Conservation (phyloP, 2,329 filamentous ascomycete species). For the Ophiocordyceps unilateralis region DNA sequence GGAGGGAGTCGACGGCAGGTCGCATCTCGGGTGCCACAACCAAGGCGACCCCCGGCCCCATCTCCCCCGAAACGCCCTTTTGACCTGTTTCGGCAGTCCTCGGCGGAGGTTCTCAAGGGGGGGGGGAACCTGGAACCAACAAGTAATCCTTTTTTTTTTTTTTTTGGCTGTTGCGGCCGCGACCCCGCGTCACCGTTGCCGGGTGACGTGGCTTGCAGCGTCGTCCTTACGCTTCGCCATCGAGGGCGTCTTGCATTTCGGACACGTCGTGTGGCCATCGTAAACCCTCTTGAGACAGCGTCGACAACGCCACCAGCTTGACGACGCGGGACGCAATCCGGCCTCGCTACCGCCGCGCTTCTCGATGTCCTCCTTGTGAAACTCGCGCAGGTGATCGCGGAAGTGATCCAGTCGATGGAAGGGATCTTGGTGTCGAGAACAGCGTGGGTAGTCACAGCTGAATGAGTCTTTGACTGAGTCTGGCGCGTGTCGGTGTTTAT, state of each 20-base stretch:
- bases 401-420: conserved; percentile 40
- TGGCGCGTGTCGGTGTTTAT: conserved; percentile 27
- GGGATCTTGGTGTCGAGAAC: conserved; percentile 24
- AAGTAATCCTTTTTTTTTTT: background rate
- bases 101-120: background rate
- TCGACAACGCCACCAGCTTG: conserved; percentile 35
- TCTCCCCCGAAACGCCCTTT: background rate
- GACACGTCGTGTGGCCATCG: conserved; percentile 28
- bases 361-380: conserved; percentile 35
- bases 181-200: background rate
- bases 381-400: conserved; percentile 37
- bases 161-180: no score
- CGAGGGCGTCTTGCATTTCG: conserved; percentile 26
- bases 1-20: background rate
- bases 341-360: conserved; percentile 27
- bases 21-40: background rate
- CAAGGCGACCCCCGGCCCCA: background rate
- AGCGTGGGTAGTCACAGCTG: conserved; percentile 34
- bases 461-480: conserved; percentile 23
- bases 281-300: conserved; percentile 30
- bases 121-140: background rate
- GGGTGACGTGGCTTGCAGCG: background rate
- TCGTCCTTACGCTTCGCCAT: conserved; percentile 24
- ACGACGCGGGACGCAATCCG: conserved; percentile 18
- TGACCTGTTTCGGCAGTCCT: background rate